Percentiles rank a stretch among this genome's conserved stretches.
Evolutionary conservation across 345 rosid species (phyloP).

Genomic region (Raphanus sativus): DNA sequence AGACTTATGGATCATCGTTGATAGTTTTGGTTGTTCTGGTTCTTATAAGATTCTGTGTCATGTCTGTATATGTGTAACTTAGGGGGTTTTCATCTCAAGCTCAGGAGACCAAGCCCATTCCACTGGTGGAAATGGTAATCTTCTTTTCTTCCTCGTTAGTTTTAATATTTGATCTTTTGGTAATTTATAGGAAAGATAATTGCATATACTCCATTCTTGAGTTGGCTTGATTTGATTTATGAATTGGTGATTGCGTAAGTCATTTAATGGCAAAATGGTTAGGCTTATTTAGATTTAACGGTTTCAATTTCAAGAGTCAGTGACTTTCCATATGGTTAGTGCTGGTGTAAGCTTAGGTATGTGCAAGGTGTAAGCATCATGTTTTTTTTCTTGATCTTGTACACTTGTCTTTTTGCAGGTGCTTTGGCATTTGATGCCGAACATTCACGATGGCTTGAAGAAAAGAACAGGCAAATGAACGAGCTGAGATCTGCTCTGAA

Average conservation of each 20-base stretch:
- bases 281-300: not conserved
- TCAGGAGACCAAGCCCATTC: constrained; percentile 91
- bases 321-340: not conserved
- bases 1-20: not conserved
- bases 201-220: not conserved
- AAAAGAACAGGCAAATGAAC: constrained; percentile 62
- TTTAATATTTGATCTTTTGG: not conserved
- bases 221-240: constrained; percentile 9
- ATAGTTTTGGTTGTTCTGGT: not conserved
- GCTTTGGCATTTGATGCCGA: constrained; percentile 88
- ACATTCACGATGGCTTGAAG: constrained; percentile 88
- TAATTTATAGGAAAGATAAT: not conserved
- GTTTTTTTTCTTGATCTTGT: constrained; percentile 15
- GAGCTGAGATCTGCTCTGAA: constrained; percentile 91
- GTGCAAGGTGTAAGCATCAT: not conserved
- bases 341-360: not conserved
- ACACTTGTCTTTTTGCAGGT: constrained; percentile 46
- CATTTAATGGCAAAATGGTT: constrained; percentile 3
- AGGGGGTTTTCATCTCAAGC: constrained; percentile 83
- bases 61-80: too few species aligned
- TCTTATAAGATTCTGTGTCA: not conserved
- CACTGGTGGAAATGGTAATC: constrained; percentile 81
- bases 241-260: constrained; percentile 5
- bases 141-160: constrained; percentile 17
- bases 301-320: constrained; percentile 5